phyloP scores from a whole-genome alignment of 192 early-diverging fungal genomes.

The Entophlyctis luteolus region DNA sequence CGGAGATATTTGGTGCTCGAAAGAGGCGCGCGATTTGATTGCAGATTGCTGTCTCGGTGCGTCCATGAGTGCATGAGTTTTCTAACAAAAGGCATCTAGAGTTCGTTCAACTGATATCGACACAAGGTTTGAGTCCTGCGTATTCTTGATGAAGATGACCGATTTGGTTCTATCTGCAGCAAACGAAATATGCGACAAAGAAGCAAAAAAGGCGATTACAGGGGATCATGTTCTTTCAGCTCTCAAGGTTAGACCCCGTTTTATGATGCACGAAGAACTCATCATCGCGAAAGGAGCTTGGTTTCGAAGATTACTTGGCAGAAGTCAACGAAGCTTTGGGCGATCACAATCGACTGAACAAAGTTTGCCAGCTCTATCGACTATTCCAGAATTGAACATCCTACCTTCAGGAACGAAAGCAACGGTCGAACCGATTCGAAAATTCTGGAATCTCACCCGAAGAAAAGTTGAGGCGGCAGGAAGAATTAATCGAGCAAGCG shows the following conservation, averaged over 20 bases:
- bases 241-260: conserved; percentile 56
- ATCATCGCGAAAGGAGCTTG: conserved; percentile 56
- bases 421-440: conserved; percentile 72
- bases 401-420: conserved; percentile 69
- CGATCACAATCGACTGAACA: conserved; percentile 83
- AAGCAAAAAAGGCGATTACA: conserved; percentile 92
- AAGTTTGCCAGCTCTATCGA: conserved; percentile 42
- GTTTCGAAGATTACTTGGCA: conserved; percentile 85
- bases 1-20: conserved; percentile 82
- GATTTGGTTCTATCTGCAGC: conserved; percentile 43
- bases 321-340: conserved; percentile 85
- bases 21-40: conserved; percentile 90
- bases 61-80: conserved; percentile 11
- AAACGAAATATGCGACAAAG: conserved; percentile 95
- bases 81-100: conserved; percentile 46
- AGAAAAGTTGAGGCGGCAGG: conserved; percentile 78
- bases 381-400: not conserved
- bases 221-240: conserved; percentile 92
- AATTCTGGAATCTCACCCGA: conserved; percentile 79
- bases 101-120: conserved; percentile 92
- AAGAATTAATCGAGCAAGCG: conserved; percentile 85
- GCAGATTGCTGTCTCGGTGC: conserved; percentile 93
- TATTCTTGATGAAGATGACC: not conserved
- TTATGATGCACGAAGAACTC: not conserved
- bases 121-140: conserved; percentile 49